Evolutionary conservation across 169 alveolate genomes (phyloP).

Genomic region (Theileria parva): DNA sequence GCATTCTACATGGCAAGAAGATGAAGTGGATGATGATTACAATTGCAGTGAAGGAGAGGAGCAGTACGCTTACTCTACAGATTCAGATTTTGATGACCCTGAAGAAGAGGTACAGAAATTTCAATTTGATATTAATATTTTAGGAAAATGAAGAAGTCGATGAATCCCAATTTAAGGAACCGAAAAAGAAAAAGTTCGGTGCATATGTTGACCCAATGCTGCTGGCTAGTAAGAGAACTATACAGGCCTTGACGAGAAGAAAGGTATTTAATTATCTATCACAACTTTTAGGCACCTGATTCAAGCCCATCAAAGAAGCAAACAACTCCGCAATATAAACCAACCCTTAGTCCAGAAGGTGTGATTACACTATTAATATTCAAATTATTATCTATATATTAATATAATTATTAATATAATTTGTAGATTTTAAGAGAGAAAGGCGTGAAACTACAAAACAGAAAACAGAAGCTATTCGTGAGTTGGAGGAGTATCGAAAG

Average conservation of each 20-base stretch:
- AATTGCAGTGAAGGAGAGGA: slow-evolving; percentile 85
- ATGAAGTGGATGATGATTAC: slow-evolving; percentile 82
- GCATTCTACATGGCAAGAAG: slow-evolving; percentile 85
- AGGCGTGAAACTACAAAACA: slow-evolving; percentile 53
- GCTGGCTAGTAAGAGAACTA: slow-evolving; percentile 29
- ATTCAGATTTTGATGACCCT: slow-evolving; percentile 82
- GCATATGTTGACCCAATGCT: slow-evolving; percentile 67
- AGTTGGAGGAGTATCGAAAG: slow-evolving; percentile 30
- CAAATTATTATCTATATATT: not conserved
- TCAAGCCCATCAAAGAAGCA: not conserved
- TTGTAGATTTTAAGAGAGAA: slow-evolving; percentile 24
- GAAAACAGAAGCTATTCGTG: slow-evolving; percentile 57
- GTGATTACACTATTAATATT: not conserved
- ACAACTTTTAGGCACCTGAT: not conserved
- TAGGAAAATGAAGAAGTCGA: slow-evolving; percentile 55
- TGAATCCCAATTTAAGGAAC: slow-evolving; percentile 49
- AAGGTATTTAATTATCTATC: slow-evolving; percentile 5
- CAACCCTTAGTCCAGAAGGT: slow-evolving; percentile 12
- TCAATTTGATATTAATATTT: not conserved
- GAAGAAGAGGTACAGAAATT: slow-evolving; percentile 45
- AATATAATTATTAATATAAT: not conserved
- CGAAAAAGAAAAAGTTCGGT: slow-evolving; percentile 34
- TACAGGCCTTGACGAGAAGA: slow-evolving; percentile 24
- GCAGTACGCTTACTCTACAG: slow-evolving; percentile 78
- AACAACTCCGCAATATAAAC: not conserved